Percentiles rank a stretch among this genome's conserved stretches.
Evolutionary conservation across 1,284 basidiomycete genomes (phyloP).

Genomic region (Boletus smithii): DNA sequence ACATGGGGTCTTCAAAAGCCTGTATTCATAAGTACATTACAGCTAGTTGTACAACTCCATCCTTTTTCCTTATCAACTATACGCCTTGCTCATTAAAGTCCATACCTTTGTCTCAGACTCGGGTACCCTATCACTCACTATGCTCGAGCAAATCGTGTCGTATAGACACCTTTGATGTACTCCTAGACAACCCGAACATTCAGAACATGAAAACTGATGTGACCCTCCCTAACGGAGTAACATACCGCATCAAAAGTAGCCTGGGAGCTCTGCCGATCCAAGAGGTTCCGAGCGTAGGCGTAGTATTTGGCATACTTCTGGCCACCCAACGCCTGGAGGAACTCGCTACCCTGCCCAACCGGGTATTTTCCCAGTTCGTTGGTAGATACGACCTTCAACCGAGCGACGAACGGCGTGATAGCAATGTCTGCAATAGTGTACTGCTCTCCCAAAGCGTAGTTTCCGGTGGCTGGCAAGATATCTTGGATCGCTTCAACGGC

Average conservation of each 20-base stretch:
- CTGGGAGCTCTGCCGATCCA: slow-evolving; percentile 29
- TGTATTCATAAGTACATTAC: no score
- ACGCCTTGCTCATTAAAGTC: no score
- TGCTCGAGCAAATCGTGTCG: neutral
- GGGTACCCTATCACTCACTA: neutral
- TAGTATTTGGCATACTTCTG: slow-evolving; percentile 31
- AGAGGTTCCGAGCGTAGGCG: slow-evolving; percentile 30
- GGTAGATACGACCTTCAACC: slow-evolving; percentile 23
- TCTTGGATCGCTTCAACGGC: slow-evolving; percentile 43
- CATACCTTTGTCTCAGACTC: neutral
- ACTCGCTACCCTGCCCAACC: slow-evolving; percentile 28
- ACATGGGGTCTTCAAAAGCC: no score
- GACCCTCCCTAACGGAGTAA: neutral
- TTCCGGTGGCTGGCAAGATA: slow-evolving; percentile 39
- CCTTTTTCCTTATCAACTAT: no score
- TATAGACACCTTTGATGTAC: slow-evolving; percentile 1
- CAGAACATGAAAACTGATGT: neutral
- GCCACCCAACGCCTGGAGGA: slow-evolving; percentile 24
- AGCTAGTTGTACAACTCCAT: no score
- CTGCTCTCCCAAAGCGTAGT: slow-evolving; percentile 43
- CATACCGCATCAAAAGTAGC: slow-evolving; percentile 35
- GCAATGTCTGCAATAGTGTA: slow-evolving; percentile 37
- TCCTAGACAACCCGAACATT: slow-evolving; percentile 12
- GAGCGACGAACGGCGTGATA: slow-evolving; percentile 36
- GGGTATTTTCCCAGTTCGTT: slow-evolving; percentile 35